Evolutionary conservation across 805 yeast genomes (phyloP).

Genomic region (Ogataea wickerhamii): DNA sequence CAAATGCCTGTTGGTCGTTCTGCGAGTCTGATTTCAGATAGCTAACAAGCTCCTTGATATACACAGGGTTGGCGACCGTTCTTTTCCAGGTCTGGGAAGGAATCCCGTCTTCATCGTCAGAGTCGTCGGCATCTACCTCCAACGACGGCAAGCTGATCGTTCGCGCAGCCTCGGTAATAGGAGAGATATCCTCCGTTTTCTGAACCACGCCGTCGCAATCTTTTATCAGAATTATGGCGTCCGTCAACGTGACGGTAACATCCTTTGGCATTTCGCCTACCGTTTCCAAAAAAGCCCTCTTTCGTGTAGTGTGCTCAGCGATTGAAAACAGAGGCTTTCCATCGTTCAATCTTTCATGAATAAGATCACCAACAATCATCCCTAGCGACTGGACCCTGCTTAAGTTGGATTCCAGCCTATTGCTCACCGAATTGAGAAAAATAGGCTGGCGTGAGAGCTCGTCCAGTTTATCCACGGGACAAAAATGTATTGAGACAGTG

Average conservation of each 20-base stretch:
- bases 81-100: slow-evolving; percentile 38
- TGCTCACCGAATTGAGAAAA: slow-evolving; percentile 51
- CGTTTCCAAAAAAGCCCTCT: slow-evolving; percentile 8
- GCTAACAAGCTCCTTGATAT: slow-evolving; percentile 64
- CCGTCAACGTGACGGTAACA: slow-evolving; percentile 2
- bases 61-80: slow-evolving; percentile 51
- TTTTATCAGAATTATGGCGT: slow-evolving; percentile 6
- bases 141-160: slow-evolving; percentile 5
- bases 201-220: neutral
- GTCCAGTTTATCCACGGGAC: slow-evolving; percentile 22
- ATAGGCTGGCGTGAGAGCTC: slow-evolving; percentile 33
- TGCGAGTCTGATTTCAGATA: slow-evolving; percentile 47
- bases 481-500: slow-evolving; percentile 33
- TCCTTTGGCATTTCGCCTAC: slow-evolving; percentile 1
- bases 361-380: slow-evolving; percentile 52
- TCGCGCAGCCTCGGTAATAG: no score
- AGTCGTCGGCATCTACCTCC: slow-evolving; percentile 37
- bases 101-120: slow-evolving; percentile 43
- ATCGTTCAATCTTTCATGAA: slow-evolving; percentile 34
- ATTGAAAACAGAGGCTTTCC: slow-evolving; percentile 32
- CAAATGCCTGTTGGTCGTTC: slow-evolving; percentile 44
- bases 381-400: slow-evolving; percentile 47
- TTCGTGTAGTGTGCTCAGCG: slow-evolving; percentile 20
- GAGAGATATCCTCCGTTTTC: neutral
- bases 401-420: slow-evolving; percentile 49